phyloP scores from a whole-genome alignment of 148 eudicot genomes.

The Vaccinium corymbosum region DNA sequence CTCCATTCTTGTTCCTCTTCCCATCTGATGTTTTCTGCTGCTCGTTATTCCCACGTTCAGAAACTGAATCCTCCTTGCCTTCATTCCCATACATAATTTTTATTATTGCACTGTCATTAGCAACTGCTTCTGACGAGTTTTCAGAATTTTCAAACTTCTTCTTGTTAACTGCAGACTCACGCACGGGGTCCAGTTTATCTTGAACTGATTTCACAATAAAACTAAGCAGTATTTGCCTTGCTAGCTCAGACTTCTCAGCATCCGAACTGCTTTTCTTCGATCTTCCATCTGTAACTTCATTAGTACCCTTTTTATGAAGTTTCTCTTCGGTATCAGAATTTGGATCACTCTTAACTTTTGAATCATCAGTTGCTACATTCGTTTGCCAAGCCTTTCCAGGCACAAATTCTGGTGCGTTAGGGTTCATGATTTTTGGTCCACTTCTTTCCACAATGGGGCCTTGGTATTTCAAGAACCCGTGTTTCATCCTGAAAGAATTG shows the following conservation, averaged over 20 bases:
- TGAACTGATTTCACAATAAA: slow-evolving; percentile 89
- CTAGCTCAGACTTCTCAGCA: slow-evolving; percentile 81
- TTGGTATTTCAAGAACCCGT: slow-evolving; percentile 41
- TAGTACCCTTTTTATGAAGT: slow-evolving; percentile 23
- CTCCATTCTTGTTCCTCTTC: slow-evolving; percentile 43
- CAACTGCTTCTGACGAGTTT: slow-evolving; percentile 66
- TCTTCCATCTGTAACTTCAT: slow-evolving; percentile 43
- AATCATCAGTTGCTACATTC: slow-evolving; percentile 27
- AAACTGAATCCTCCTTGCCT: slow-evolving; percentile 37
- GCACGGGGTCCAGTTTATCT: slow-evolving; percentile 39
- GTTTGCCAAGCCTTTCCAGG: slow-evolving; percentile 52
- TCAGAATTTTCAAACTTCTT: slow-evolving; percentile 40
- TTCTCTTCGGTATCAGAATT: slow-evolving; percentile 28
- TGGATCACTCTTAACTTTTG: slow-evolving; percentile 30
- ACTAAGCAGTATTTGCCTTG: slow-evolving; percentile 91
- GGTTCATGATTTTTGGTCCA: slow-evolving; percentile 66
- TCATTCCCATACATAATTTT: slow-evolving; percentile 58
- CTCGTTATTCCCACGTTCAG: slow-evolving; percentile 28
- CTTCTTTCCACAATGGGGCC: slow-evolving; percentile 22
- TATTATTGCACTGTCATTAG: slow-evolving; percentile 83
- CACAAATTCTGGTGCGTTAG: slow-evolving; percentile 93
- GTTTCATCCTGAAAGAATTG: slow-evolving; percentile 47
- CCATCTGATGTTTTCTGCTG: slow-evolving; percentile 20
- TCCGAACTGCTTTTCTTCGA: slow-evolving; percentile 54
- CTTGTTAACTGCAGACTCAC: slow-evolving; percentile 29